A percentile compares a stretch with the other conserved stretches of the same genome.
phyloP scores from a whole-genome alignment of 2,329 filamentous ascomycete species.

The Amauroascus verrucosus region DNA sequence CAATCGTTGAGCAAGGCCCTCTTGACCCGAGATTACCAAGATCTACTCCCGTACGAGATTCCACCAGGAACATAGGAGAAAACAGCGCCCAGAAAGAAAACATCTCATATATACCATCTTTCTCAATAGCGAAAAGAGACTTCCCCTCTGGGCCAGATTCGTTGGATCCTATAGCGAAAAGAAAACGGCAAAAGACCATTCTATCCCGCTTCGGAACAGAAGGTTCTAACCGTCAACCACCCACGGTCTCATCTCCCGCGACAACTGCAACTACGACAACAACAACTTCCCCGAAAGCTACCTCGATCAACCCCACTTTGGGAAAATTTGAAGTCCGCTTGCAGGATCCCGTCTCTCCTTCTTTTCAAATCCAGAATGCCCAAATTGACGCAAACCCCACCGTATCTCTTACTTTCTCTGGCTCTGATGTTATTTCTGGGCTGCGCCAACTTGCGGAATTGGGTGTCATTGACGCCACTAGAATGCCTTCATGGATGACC shows the following conservation, averaged over 20 bases:
- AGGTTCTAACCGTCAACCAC: slow-evolving; percentile 28
- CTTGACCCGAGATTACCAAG: slow-evolving; percentile 38
- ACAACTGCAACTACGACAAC: not conserved
- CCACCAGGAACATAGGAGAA: slow-evolving; percentile 21
- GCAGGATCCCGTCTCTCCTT: slow-evolving; percentile 34
- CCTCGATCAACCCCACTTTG: slow-evolving; percentile 19
- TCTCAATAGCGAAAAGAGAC: not conserved
- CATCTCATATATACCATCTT: not conserved
- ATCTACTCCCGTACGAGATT: slow-evolving; percentile 26
- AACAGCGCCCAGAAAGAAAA: slow-evolving; percentile 16
- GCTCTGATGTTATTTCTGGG: slow-evolving; percentile 69
- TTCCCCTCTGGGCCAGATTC: slow-evolving; percentile 10
- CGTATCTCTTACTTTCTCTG: slow-evolving; percentile 54
- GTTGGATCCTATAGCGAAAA: slow-evolving; percentile 4
- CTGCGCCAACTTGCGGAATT: slow-evolving; percentile 66
- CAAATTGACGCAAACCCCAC: slow-evolving; percentile 14
- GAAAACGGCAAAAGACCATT: slow-evolving; percentile 50
- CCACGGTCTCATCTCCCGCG: slow-evolving; percentile 9
- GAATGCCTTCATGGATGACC: slow-evolving; percentile 85
- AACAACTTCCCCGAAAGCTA: no score
- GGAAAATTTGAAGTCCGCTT: slow-evolving; percentile 43
- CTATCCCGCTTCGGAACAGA: slow-evolving; percentile 60
- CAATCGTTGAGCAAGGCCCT: slow-evolving; percentile 42
- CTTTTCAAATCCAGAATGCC: not conserved
- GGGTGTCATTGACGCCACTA: slow-evolving; percentile 59